Conservation (phyloP, 306 rosid genomes). For the Vachellia collinsii region DNA sequence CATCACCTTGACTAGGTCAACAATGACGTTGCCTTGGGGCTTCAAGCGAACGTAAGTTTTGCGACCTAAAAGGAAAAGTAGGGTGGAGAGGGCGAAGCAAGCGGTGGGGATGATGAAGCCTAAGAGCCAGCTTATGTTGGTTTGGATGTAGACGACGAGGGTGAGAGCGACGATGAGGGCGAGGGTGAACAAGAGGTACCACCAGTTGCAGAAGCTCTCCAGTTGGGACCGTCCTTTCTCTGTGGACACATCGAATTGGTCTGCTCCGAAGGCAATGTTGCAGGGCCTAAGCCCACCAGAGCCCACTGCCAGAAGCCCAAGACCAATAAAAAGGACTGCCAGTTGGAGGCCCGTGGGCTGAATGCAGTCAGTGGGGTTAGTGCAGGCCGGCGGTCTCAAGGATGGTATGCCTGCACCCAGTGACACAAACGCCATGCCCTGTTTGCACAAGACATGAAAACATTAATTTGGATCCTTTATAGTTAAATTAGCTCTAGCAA, state of each 20-base stretch:
- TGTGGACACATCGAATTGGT: constrained; percentile 59
- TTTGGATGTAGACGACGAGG: constrained; percentile 52
- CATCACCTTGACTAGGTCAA: constrained; percentile 46
- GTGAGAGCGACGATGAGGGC: constrained; percentile 64
- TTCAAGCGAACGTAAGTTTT: constrained; percentile 38
- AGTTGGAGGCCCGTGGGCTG: constrained; percentile 44
- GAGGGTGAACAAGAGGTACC: constrained; percentile 57
- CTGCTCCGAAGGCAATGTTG: constrained; percentile 78
- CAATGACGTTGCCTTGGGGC: constrained; percentile 54
- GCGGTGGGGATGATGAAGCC: constrained; percentile 60
- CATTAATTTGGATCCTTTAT: no score
- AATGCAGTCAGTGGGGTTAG: constrained; percentile 36
- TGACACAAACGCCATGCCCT: constrained; percentile 57
- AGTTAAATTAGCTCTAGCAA: no score
- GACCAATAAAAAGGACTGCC: constrained; percentile 44
- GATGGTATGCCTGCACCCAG: constrained; percentile 51
- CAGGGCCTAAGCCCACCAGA: constrained; percentile 66
- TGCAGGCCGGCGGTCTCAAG: constrained; percentile 54
- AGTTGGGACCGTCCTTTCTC: constrained; percentile 57
- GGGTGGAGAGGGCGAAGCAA: constrained; percentile 48
- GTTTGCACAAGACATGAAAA: no score
- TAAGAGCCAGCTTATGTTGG: constrained; percentile 56
- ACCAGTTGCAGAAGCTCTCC: constrained; percentile 72
- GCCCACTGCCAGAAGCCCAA: constrained; percentile 53
- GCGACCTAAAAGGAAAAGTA: constrained; percentile 48